Conservation (phyloP, 208 protist species). For the Trypanosoma mega region DNA sequence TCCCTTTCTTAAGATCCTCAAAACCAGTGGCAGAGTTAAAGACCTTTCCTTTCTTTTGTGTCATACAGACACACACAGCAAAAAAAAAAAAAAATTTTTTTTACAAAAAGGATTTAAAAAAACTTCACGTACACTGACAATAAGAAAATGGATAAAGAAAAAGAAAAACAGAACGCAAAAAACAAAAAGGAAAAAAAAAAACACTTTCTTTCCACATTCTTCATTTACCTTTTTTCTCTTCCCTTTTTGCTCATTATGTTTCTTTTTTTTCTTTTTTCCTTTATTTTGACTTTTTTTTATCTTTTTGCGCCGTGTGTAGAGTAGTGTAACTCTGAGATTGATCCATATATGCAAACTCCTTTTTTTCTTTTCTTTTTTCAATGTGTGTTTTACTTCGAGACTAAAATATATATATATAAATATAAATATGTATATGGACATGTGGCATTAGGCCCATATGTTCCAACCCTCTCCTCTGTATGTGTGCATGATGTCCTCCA, state of each 20-base stretch:
- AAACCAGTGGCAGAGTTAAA: no score
- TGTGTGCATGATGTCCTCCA: constrained; percentile 7
- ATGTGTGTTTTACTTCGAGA: constrained; percentile 4
- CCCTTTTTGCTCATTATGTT: no score
- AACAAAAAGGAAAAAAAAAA: constrained; percentile 17
- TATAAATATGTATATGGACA: constrained; percentile 1
- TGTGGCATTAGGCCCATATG: constrained; percentile 5
- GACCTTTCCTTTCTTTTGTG: no score
- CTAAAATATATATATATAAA: background rate
- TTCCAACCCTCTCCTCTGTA: constrained; percentile 26
- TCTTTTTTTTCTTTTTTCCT: no score
- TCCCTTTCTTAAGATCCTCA: no score
- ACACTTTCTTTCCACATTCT: constrained; percentile 7
- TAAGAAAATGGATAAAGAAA: background rate
- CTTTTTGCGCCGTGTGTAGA: no score
- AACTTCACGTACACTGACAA: background rate
- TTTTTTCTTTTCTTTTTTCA: constrained; percentile 16
- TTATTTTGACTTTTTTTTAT: no score
- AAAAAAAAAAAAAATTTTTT: constrained; percentile 3
- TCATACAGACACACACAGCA: background rate
- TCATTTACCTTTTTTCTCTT: no score
- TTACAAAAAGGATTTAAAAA: constrained; percentile 8
- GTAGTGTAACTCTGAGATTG: no score
- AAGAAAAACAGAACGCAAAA: constrained; percentile 13
- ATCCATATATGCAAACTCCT: no score